Evolutionary conservation across 1,284 basidiomycete genomes (phyloP), one percentile per base, ranked within the genome.

Genomic region (Phylloboletellus chloephorus): DNA sequence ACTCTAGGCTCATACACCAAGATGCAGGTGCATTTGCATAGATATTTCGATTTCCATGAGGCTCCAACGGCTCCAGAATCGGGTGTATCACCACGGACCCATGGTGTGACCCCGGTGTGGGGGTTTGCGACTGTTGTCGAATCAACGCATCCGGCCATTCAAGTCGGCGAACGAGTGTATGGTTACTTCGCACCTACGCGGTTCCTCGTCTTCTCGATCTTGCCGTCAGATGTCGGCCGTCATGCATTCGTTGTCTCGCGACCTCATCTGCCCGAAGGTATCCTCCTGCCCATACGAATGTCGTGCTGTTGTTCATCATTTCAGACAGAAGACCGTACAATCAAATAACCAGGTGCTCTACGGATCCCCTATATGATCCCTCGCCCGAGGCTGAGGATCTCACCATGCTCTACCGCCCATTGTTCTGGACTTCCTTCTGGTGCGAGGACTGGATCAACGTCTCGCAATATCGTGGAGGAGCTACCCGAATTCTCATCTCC

Each of bases 381-480:
- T 66, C 67, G 0, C 62, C 69, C 0, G 44, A 52, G 2, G 57
- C 60, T 1, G 80, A 82, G 53, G 79, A 79, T 51, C 60, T 79
- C 24, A 73, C 71, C 0, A 81, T 82, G 79, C 67, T 82, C 12
- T 82, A 78, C 47, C 71, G 78, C 0, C 79, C 79, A 0, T 62
- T 82, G 6, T 81, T 79, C 57, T 82, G 79, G 79, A 82, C 79
- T 0, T 69, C 79, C 2, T 82, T 72, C 50, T 82, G 79, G 79
- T 78, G 71, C 49, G 78, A 82, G 52, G 81, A 82, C 51, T 82
- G 78, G 77, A 54, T 82, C 3, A 59, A 69, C 41, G 59, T 65
- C 2, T 66, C 71, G 3, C 46, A 52, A 11, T 81, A 79, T 53
- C 66, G 62, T 26, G 64, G 66, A 1, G 69, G 66, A 7, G 69